Conservation (phyloP, 768 basidiomycete species). For the Lentinula sp. region DNA sequence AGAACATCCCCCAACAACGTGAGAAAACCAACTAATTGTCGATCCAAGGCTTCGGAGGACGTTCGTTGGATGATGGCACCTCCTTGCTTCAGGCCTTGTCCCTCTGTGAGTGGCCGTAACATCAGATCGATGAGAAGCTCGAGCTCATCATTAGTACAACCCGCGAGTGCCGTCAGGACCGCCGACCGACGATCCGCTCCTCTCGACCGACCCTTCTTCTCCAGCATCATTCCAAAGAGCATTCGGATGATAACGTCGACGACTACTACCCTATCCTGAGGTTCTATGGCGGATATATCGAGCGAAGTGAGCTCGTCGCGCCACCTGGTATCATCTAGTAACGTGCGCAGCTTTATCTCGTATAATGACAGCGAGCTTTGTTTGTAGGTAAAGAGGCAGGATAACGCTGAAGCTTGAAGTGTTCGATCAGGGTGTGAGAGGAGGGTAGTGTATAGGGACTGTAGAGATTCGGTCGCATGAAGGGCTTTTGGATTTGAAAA, state of each 20-base stretch:
- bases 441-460: conserved; percentile 59
- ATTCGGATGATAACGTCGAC: conserved; percentile 69
- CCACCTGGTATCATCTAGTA: conserved; percentile 85
- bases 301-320: conserved; percentile 81
- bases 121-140: conserved; percentile 79
- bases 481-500: conserved; percentile 92
- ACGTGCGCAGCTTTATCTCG: conserved; percentile 57
- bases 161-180: conserved; percentile 63
- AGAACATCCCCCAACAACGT: conserved; percentile 80
- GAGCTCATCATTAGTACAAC: conserved; percentile 71
- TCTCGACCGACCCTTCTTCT: conserved; percentile 62
- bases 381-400: conserved; percentile 82
- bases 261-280: conserved; percentile 54
- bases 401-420: conserved; percentile 69
- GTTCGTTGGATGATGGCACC: conserved; percentile 9
- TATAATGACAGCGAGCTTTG: conserved; percentile 45
- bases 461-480: conserved; percentile 59
- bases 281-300: conserved; percentile 49
- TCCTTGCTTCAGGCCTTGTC: conserved; percentile 20
- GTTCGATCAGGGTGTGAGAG: conserved; percentile 81
- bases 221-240: conserved; percentile 84
- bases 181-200: conserved; percentile 70
- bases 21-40: conserved; percentile 81
- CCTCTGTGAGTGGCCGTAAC: conserved; percentile 58
- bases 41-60: conserved; percentile 32